Evolutionary conservation across 1,139 yeast species (phyloP).

Genomic region (Yamadazyma dushanensis): DNA sequence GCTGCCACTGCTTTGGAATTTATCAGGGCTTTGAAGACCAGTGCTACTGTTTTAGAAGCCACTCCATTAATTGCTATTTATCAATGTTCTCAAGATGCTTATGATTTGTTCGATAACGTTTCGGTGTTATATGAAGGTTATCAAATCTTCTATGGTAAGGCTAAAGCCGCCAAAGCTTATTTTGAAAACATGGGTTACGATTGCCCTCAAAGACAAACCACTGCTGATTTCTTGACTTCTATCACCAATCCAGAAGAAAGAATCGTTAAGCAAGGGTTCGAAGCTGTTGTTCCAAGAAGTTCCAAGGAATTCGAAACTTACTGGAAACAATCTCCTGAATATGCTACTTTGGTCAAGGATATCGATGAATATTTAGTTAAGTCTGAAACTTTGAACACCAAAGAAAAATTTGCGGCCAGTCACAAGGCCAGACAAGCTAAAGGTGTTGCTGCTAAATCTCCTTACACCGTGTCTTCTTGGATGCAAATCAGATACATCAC

Average conservation of each 20-base stretch:
- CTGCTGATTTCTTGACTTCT: conserved; percentile 71
- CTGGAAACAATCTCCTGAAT: conserved; percentile 57
- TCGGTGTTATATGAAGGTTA: conserved; percentile 59
- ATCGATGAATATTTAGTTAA: conserved; percentile 28
- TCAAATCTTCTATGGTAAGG: conserved; percentile 62
- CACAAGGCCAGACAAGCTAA: conserved; percentile 60
- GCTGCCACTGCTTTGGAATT: conserved; percentile 43
- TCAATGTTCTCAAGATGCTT: conserved; percentile 45
- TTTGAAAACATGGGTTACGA: conserved; percentile 62
- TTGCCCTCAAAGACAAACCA: conserved; percentile 62
- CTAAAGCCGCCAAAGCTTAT: conserved; percentile 50
- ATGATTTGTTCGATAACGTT: conserved; percentile 62
- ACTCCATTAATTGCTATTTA: conserved; percentile 36
- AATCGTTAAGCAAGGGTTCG: conserved; percentile 44
- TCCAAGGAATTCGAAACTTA: conserved; percentile 56
- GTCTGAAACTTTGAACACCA: conserved; percentile 18
- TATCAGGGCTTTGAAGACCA: conserved; percentile 23
- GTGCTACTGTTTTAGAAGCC: conserved; percentile 25
- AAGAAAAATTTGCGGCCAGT: conserved; percentile 37
- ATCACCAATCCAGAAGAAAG: conserved; percentile 60
- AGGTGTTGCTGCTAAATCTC: conserved; percentile 50
- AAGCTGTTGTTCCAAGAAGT: conserved; percentile 53
- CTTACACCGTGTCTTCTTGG: conserved; percentile 62
- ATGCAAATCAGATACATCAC: conserved; percentile 65
- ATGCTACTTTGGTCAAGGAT: conserved; percentile 34